Evolutionary conservation across 345 rosid species (phyloP).

Genomic region (Carallia pectinifolia): DNA sequence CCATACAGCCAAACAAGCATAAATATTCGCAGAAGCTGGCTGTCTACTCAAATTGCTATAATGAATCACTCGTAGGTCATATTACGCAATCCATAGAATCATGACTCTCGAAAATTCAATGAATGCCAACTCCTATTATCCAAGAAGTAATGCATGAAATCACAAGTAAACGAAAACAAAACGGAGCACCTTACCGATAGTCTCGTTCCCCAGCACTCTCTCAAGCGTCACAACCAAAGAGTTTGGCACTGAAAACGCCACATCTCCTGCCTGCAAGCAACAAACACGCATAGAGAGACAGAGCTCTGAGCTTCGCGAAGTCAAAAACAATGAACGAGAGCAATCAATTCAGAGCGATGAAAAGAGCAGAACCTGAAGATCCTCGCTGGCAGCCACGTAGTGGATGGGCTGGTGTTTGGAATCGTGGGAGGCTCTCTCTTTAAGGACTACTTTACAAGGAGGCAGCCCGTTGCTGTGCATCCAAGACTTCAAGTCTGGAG

Average conservation of each 20-base stretch:
- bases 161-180: not conserved
- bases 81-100: too few species aligned
- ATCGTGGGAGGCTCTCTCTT: slow-evolving; percentile 70
- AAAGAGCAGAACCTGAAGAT: slow-evolving; percentile 55
- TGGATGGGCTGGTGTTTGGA: slow-evolving; percentile 69
- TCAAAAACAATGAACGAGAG: not conserved
- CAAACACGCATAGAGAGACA: not conserved
- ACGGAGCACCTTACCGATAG: slow-evolving; percentile 64
- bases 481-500: slow-evolving; percentile 77
- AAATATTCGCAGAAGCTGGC: not conserved
- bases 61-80: too few species aligned
- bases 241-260: slow-evolving; percentile 81
- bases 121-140: too few species aligned
- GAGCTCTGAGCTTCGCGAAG: not conserved
- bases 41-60: too few species aligned
- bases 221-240: slow-evolving; percentile 90
- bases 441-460: slow-evolving; percentile 77
- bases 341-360: slow-evolving; percentile 4
- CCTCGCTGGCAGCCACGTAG: slow-evolving; percentile 87
- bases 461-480: slow-evolving; percentile 91
- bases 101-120: too few species aligned
- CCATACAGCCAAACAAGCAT: not conserved
- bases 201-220: slow-evolving; percentile 94
- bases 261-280: slow-evolving; percentile 64
- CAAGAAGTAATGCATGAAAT: not conserved